Percentiles rank a stretch among this genome's conserved stretches.
Conservation (phyloP, 805 yeast species). For the Isabelozyma pseudorhagii region DNA sequence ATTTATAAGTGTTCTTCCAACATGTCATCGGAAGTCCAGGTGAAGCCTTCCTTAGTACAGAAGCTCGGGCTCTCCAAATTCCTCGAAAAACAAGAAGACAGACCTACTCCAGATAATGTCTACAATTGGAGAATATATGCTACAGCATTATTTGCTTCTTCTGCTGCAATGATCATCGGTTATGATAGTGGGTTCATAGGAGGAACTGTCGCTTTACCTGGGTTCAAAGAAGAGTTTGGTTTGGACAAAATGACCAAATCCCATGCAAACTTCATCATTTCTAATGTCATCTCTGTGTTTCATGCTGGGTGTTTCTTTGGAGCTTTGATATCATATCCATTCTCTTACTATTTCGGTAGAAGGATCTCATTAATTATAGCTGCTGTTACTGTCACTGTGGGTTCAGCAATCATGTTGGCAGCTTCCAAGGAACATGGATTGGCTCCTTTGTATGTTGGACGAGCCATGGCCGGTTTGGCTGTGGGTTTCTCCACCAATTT, state of each 20-base stretch:
- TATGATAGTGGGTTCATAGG: conserved; percentile 42
- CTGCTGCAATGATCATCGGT: conserved; percentile 40
- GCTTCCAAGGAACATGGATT: conserved; percentile 22
- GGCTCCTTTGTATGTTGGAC: conserved; percentile 36
- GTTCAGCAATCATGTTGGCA: conserved; percentile 36
- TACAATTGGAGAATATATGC: conserved; percentile 32
- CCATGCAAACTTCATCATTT: conserved; percentile 16
- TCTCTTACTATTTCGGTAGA: conserved; percentile 31
- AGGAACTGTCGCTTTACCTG: conserved; percentile 32
- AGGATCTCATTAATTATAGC: conserved; percentile 28
- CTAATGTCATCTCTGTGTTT: conserved; percentile 37
- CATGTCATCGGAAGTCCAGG: neutral
- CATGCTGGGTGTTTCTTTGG: conserved; percentile 42
- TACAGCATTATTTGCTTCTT: conserved; percentile 34
- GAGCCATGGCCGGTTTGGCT: conserved; percentile 34
- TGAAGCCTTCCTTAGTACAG: neutral
- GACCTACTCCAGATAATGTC: conserved; percentile 37
- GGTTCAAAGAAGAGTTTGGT: conserved; percentile 31
- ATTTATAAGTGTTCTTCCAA: neutral
- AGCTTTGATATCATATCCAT: conserved; percentile 35
- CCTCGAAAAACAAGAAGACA: conserved; percentile 32
- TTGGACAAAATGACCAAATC: conserved; percentile 16
- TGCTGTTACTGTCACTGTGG: conserved; percentile 28
- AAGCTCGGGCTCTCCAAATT: conserved; percentile 4
- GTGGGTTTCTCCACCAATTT: conserved; percentile 35